Evolutionary conservation across 2,329 filamentous ascomycete species (phyloP).

Genomic region (Waltergamsia citrina): DNA sequence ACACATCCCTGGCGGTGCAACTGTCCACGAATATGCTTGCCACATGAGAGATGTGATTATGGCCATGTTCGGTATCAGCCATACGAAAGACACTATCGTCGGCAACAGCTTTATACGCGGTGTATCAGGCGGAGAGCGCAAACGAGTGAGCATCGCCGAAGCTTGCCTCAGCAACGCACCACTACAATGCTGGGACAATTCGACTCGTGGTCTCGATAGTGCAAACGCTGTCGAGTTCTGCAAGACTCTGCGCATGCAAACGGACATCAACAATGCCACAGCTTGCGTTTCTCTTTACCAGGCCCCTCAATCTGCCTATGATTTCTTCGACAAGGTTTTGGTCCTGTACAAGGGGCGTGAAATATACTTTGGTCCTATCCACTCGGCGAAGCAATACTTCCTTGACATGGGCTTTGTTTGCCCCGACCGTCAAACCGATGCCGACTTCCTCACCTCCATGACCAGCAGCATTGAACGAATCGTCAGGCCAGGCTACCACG

Average conservation of each 20-base stretch:
- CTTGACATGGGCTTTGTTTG: constrained; percentile 58
- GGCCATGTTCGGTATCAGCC: constrained; percentile 66
- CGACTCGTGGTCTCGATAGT: constrained; percentile 63
- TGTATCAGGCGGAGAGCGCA: constrained; percentile 65
- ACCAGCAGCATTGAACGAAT: constrained; percentile 49
- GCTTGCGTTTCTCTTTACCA: constrained; percentile 69
- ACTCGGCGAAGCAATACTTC: constrained; percentile 55
- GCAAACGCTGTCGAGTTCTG: constrained; percentile 70
- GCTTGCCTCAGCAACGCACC: constrained; percentile 49
- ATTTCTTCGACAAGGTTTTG: constrained; percentile 49
- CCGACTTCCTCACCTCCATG: constrained; percentile 65
- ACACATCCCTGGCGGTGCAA: constrained; percentile 48
- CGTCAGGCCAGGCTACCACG: constrained; percentile 46
- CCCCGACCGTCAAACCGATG: constrained; percentile 56
- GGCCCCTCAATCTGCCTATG: constrained; percentile 55
- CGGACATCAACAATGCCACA: constrained; percentile 56
- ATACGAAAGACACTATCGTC: constrained; percentile 63
- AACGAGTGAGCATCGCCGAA: constrained; percentile 56
- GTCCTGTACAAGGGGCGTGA: constrained; percentile 52
- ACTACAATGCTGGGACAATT: constrained; percentile 63
- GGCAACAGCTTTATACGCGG: constrained; percentile 69
- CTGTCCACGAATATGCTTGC: constrained; percentile 42
- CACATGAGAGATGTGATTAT: constrained; percentile 64
- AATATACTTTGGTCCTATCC: constrained; percentile 53
- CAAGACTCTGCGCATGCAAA: constrained; percentile 58